Percentiles rank a stretch among this genome's conserved stretches.
phyloP scores from a whole-genome alignment of 2,329 filamentous ascomycete genomes.

The Proliferodiscus dingleyae region DNA sequence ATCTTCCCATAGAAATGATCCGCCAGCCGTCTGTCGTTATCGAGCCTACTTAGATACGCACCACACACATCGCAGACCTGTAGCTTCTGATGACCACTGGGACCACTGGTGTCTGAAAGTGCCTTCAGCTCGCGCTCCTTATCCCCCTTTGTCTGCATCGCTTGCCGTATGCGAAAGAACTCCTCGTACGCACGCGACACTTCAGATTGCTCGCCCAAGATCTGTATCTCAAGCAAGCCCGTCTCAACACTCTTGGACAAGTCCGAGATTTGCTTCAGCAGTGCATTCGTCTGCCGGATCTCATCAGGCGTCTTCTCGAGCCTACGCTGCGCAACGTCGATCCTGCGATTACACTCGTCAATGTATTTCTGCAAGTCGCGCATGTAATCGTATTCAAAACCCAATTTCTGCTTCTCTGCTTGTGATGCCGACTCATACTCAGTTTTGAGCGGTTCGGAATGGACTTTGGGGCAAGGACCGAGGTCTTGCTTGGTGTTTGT shows the following conservation, averaged over 20 bases:
- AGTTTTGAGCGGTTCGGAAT: conserved; percentile 80
- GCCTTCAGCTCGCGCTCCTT: conserved; percentile 85
- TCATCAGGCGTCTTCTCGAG: conserved; percentile 98
- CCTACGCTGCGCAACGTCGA: conserved; percentile 82
- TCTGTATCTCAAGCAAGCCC: conserved; percentile 78
- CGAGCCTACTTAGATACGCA: conserved; percentile 84
- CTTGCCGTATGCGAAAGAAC: conserved; percentile 77
- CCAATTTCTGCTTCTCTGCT: conserved; percentile 61
- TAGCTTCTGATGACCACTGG: conserved; percentile 92
- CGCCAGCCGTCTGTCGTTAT: conserved; percentile 89
- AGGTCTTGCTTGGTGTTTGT: conserved; percentile 99
- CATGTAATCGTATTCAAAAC: conserved; percentile 96
- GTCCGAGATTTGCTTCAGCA: conserved; percentile 83
- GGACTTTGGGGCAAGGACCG: conserved; percentile 80
- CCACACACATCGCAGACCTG: conserved; percentile 99
- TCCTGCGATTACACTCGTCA: conserved; percentile 90
- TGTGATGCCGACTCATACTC: conserved; percentile 77
- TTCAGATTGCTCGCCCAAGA: conserved; percentile 75
- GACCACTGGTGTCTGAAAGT: conserved; percentile 85
- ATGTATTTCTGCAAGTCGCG: conserved; percentile 95
- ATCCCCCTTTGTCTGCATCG: conserved; percentile 75
- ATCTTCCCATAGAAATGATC: conserved; percentile 99
- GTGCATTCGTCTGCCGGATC: conserved; percentile 86
- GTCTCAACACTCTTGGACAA: conserved; percentile 72
- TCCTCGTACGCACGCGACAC: conserved; percentile 82